Evolutionary conservation across 2,329 filamentous ascomycete genomes (phyloP).

Genomic region (Cladosporium sp.): DNA sequence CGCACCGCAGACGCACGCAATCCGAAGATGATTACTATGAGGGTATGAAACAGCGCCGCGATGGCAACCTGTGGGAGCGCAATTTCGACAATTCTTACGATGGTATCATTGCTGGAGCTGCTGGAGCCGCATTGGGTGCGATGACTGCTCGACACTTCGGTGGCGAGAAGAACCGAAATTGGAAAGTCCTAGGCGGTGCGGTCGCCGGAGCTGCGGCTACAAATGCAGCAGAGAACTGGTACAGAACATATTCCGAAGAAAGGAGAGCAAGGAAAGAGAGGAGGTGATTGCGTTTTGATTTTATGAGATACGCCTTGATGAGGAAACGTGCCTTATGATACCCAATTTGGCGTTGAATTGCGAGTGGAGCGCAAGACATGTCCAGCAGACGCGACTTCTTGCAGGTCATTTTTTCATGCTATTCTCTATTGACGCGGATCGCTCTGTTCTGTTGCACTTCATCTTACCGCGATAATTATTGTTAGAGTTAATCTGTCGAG

Average conservation of each 20-base stretch:
- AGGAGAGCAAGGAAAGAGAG: slow-evolving; percentile 15
- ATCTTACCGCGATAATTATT: no score
- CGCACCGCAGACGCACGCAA: neutral
- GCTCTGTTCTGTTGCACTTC: no score
- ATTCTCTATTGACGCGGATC: no score
- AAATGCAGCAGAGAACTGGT: slow-evolving; percentile 20
- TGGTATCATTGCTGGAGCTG: slow-evolving; percentile 19
- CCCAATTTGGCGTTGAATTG: no score
- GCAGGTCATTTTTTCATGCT: no score
- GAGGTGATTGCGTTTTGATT: neutral
- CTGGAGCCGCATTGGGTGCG: slow-evolving; percentile 20
- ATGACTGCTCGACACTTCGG: slow-evolving; percentile 17
- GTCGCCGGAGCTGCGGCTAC: slow-evolving; percentile 15
- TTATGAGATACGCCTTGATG: no score
- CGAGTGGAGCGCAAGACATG: no score
- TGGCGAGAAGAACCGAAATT: slow-evolving; percentile 6
- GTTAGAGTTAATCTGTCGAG: no score
- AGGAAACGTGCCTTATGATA: no score
- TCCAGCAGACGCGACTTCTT: no score
- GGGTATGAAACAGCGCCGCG: slow-evolving; percentile 15
- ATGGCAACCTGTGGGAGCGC: slow-evolving; percentile 19
- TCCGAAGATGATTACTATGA: neutral
- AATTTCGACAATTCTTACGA: slow-evolving; percentile 21
- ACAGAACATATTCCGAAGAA: slow-evolving; percentile 18
- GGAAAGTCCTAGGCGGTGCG: slow-evolving; percentile 16